Base-by-base conservation (phyloP, 2,329 filamentous ascomycete genomes). In the Colletotrichum tabaci region DNA sequence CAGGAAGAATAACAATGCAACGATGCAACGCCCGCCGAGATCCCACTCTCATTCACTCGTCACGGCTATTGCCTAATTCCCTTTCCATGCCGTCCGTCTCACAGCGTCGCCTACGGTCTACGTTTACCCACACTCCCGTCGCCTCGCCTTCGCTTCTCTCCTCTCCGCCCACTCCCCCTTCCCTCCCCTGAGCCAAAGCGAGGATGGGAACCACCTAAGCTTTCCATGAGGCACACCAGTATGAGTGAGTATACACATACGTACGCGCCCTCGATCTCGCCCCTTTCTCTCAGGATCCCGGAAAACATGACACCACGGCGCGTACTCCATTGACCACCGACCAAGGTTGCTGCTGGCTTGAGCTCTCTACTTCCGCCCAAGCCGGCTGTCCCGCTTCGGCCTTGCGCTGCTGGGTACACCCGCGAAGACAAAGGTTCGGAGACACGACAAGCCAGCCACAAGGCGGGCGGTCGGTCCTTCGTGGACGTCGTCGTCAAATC, bases 101-200 rank as follows among this genome's bases (percentile, higher is more conserved):
- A 15, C 26, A 38, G 3, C 18, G n/a, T 65, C 61, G 15, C 40
- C 62, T 58, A 15, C 49, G n/a, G 21, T 53, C 15, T 5, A 8
- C 50, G 21, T 13, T 18, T 16, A 46, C n/a, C 44, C 16, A 35
- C 30, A 18, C 44, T 46, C 44, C 50, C 62, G 57, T 55, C 53
- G 18, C 52, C 42, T 61, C 57, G 52, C 52, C 68, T 71, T 52
- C 30, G n/a, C 52, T 62, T 52, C n/a, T 52, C 30, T n/a, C 52
- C 52, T 52, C n/a, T 53, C 30, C 38, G 16, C 35, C 50, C 52
- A 30, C 47, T 55, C 62, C 15, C 30, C 7, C 8, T 35, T 7
- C 30, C 8, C 7, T 26, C 26, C 8, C 30, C 8, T 9, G 30
- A 35, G 30, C 30, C 30, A 35, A 35, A 35, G 7, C 7, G 30